Evolutionary conservation across 805 yeast genomes (phyloP).

Genomic region (Grigorovia humatica): DNA sequence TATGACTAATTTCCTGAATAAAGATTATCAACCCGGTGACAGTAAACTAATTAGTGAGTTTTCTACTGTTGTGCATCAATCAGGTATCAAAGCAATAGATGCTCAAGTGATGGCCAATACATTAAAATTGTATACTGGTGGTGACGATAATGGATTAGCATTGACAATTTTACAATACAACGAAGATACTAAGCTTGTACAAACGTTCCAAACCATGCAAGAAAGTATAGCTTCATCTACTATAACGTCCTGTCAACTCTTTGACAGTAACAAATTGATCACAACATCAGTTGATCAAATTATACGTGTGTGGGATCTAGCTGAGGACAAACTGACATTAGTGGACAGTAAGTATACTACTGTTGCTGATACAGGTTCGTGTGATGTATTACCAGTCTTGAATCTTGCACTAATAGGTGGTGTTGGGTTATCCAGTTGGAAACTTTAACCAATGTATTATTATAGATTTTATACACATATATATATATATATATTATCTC

Average conservation of each 20-base stretch:
- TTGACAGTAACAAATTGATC: conserved; percentile 30
- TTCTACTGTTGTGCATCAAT: conserved; percentile 51
- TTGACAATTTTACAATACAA: conserved; percentile 30
- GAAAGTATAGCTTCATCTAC: conserved; percentile 77
- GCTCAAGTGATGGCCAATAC: conserved; percentile 11
- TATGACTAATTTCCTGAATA: conserved; percentile 25
- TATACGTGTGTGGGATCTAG: conserved; percentile 51
- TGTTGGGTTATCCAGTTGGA: conserved; percentile 62
- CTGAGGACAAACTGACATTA: conserved; percentile 19
- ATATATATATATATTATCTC: too few species aligned
- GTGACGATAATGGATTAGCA: conserved; percentile 79
- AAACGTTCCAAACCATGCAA: conserved; percentile 8
- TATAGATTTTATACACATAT: neutral
- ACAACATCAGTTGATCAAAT: conserved; percentile 82
- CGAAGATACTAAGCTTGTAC: conserved; percentile 2
- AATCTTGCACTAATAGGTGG: conserved; percentile 51
- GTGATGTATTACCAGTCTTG: conserved; percentile 32
- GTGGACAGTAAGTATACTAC: conserved; percentile 52
- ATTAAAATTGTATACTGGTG: conserved; percentile 57
- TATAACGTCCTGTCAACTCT: conserved; percentile 49
- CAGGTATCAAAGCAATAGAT: conserved; percentile 64
- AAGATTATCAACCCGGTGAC: neutral
- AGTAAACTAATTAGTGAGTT: neutral
- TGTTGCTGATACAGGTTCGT: conserved; percentile 83
- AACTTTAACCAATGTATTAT: conserved; percentile 2